Conservation (phyloP, 129 eudicot species). For the Mikania micrantha region DNA sequence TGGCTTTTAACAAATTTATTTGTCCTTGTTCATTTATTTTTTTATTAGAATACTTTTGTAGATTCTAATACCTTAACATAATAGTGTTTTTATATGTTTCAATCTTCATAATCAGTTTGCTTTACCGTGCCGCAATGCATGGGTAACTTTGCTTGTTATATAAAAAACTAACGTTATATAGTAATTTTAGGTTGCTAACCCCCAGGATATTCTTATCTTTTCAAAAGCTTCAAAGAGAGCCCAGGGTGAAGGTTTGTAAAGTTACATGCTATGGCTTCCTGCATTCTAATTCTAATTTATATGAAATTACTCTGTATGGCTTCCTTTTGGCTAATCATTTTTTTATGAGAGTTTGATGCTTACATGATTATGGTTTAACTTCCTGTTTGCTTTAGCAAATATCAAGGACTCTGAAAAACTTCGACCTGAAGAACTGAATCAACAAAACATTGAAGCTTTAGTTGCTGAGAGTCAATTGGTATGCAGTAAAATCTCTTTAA, state of each 20-base stretch:
- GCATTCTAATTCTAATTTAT: conserved; percentile 6
- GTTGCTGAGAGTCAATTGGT: conserved; percentile 98
- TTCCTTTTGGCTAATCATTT: background rate
- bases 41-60: too few relatives aligned
- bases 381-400: conserved; percentile 42
- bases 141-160: too few relatives aligned
- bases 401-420: conserved; percentile 66
- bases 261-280: background rate
- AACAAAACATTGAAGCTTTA: conserved; percentile 94
- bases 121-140: too few relatives aligned
- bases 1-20: too few relatives aligned
- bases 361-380: conserved; percentile 7
- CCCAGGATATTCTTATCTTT: conserved; percentile 94
- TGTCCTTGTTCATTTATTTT: too few relatives aligned
- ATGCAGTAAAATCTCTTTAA: conserved; percentile 20
- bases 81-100: too few relatives aligned
- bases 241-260: conserved; percentile 51
- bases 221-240: conserved; percentile 69
- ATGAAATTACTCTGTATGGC: background rate
- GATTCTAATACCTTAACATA: too few relatives aligned
- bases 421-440: conserved; percentile 96
- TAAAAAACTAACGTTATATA: conserved; percentile 12
- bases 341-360: conserved; percentile 5
- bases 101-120: too few relatives aligned
- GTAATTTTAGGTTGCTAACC: conserved; percentile 77